phyloP scores from a whole-genome alignment of 2,329 filamentous ascomycete species.

The Colletotrichum lindemuthianum region DNA sequence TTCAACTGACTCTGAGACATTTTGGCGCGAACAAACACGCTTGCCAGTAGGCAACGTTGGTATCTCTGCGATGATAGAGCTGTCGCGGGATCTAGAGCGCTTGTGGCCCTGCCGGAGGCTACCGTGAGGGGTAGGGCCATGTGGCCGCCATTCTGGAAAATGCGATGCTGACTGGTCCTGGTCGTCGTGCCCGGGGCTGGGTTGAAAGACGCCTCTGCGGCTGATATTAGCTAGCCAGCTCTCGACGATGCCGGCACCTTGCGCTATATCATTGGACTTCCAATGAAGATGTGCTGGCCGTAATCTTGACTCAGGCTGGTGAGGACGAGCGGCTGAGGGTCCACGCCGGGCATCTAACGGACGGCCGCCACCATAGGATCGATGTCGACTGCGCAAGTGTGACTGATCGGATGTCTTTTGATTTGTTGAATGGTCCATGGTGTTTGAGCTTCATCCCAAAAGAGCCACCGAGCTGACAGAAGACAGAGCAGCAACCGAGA shows the following conservation, averaged over 20 bases:
- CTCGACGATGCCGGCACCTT: conserved; percentile 8
- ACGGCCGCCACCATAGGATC: no score
- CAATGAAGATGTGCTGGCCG: no score
- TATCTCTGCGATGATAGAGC: conserved; percentile 35
- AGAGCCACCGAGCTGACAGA: no score
- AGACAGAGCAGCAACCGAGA: no score
- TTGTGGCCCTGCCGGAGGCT: conserved; percentile 2
- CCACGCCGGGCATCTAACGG: no score
- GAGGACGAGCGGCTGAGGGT: no score
- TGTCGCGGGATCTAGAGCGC: conserved; percentile 21
- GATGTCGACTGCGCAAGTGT: no score
- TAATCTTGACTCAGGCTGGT: no score
- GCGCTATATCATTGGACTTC: background rate
- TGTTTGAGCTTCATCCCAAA: no score
- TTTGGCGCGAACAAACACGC: background rate
- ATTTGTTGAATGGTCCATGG: no score
- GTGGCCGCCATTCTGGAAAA: conserved; percentile 8
- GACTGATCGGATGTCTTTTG: no score
- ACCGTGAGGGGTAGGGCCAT: conserved; percentile 6
- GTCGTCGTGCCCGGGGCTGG: background rate
- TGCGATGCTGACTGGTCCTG: background rate
- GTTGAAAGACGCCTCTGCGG: background rate
- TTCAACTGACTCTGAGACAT: background rate
- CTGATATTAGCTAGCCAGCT: conserved; percentile 27
- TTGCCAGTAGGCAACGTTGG: background rate